Evolutionary conservation across 257 asterid species (phyloP), one percentile per base, ranked within the genome.

Genomic region (Solanum rostratum): DNA sequence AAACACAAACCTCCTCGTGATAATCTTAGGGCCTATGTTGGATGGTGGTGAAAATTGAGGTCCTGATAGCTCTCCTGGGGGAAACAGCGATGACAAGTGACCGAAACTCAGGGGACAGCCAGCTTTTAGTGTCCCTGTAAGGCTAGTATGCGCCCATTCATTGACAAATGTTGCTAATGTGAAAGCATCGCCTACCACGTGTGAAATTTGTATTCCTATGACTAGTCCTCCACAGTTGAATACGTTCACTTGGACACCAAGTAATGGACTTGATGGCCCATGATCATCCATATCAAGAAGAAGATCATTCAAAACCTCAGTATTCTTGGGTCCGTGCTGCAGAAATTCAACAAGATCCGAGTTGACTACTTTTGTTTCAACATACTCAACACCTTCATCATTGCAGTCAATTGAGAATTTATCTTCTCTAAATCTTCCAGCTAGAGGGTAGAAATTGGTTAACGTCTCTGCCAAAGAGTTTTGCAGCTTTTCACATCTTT

Each of bases 301-400:
- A 87, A 85, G 80, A 11, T n/a, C 22, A 22, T 59, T 1, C 37
- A 76, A 22, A 68, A 55, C 27, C 18, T 84, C 79, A 6, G 7
- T 62, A 62, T 62, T 13, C 1, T 85, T n/a, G 4, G 57, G 68
- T 1, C 49, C 55, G 55, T 52, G 13, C 13, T 18, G 6, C 15
- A 87, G 55, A 20, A 18, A 79, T 0, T 63, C 80, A 22, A 8
- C 2, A 24, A 88, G 83, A 3, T 88, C 55, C 11, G 66, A 63
- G 6, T 62, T 39, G 20, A 84, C 80, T 7, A 84, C 80, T 7
- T 45, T 62, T 30, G 87, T 85, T 80, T 80, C 82, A 0, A 83
- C 62, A 15, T 29, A 85, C 10, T 88, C 90, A 62, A 86, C 82
- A 30, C 88, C 90, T 70, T 86, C 85, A 52, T 86, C 89, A 3